Percentiles rank a stretch among this genome's conserved stretches.
Evolutionary conservation across 139 green algal species (phyloP).

Genomic region (Limnomonas spitsbergensis): DNA sequence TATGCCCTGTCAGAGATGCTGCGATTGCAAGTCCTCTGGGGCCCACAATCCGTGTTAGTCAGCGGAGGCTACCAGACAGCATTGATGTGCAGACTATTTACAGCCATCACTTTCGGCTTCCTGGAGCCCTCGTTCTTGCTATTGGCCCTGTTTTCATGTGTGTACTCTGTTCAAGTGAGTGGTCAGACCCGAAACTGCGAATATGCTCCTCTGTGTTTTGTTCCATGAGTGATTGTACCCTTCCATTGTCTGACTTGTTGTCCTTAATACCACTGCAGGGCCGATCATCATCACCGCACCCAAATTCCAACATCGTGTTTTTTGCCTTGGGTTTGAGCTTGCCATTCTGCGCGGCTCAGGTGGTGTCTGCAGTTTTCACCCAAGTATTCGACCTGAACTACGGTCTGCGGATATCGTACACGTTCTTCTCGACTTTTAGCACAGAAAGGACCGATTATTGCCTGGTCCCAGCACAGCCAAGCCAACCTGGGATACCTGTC

Average conservation of each 20-base stretch:
- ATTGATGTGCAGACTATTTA: conserved; percentile 43
- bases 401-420: background rate
- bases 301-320: conserved; percentile 49
- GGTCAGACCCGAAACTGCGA: background rate
- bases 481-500: no score
- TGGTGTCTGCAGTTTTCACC: conserved; percentile 48
- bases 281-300: background rate
- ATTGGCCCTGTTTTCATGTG: conserved; percentile 46
- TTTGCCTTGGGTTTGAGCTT: conserved; percentile 45
- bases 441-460: background rate
- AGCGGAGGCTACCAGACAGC: conserved; percentile 21
- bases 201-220: background rate
- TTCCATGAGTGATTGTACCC: no score
- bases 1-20: conserved; percentile 25
- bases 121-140: conserved; percentile 48
- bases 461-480: background rate
- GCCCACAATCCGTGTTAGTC: conserved; percentile 22
- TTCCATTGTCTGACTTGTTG: no score
- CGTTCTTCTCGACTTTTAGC: conserved; percentile 26
- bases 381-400: conserved; percentile 39
- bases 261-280: no score
- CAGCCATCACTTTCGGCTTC: conserved; percentile 43
- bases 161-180: conserved; percentile 47
- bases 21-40: conserved; percentile 38
- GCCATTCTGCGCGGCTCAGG: conserved; percentile 38